Base-by-base conservation (phyloP, 148 eudicot genomes). In the Chenopodium album region DNA sequence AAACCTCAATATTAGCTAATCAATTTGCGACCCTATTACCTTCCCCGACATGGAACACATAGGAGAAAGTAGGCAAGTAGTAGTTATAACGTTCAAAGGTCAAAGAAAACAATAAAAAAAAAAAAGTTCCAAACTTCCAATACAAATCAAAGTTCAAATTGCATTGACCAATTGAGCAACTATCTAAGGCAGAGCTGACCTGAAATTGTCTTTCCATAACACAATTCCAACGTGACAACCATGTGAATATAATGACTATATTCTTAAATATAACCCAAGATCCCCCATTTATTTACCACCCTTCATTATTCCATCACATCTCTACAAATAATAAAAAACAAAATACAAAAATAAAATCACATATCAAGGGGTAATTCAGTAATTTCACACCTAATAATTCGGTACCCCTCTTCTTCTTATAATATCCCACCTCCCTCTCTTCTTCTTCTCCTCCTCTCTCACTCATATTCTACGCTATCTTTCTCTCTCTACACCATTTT, bases 401-500 rank as follows among this genome's bases (percentile, higher is more conserved):
- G 82, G 82, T 59, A 71, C 41, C 76, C 69, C 31, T 37, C 50
- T 22, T 46, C 16, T 16, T 31, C 19, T 68, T 29, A 68, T 50
- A 68, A 31, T 68, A 69, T 67, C 54, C 46, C 74, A 71, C 74
- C 74, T 71, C 26, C 44, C n/a, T 37, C n/a, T 41, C 23, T 17
- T 71, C 31, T 31, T 28, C 6, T 1, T 26, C 41, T 46, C 69
- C 46, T 37, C 44, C 44, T 41, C 76, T 41, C 71, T 44, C 79
- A n/a, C 73, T 8, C 28, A 80, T 68, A 81, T 81, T 80, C 72
- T 77, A 85, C 87, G 83, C 86, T 62, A 84, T 76, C 73, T 62
- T 34, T 69, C 37, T 50, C 14, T 29, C 76, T 63, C 70, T 56
- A 64, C 68, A 37, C 44, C 44, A 37, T 37, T 9, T 47, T 14